These are phyloP conservation scores for Myxozyma vanderwaltii DNA, from an alignment of 805 yeast genomes.

Conservation along the genomic window DNA sequence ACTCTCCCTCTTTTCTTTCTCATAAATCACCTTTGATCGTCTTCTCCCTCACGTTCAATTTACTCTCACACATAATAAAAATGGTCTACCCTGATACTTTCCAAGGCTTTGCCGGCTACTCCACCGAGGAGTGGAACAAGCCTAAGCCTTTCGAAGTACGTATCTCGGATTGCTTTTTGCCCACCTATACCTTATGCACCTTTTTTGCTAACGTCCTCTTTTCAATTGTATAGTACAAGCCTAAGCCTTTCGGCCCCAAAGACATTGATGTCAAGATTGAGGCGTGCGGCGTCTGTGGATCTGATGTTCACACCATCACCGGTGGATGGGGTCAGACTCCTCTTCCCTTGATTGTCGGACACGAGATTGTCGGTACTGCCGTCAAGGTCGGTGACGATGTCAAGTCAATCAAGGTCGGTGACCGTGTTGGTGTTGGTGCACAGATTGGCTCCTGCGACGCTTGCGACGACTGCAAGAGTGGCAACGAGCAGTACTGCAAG, in stretches of 20 bases:
- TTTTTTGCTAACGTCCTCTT: neutral
- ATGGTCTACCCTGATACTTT: conserved; percentile 57
- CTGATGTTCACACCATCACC: conserved; percentile 54
- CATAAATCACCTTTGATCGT: neutral
- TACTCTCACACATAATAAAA: conserved; percentile 30
- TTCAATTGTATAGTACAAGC: conserved; percentile 26
- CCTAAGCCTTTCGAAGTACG: conserved; percentile 31
- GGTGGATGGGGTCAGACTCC: conserved; percentile 54
- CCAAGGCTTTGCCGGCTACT: conserved; percentile 57
- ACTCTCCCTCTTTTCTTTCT: neutral
- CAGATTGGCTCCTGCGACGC: conserved; percentile 60
- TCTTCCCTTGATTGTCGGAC: conserved; percentile 51
- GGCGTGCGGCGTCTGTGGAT: conserved; percentile 59
- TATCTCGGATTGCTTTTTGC: neutral
- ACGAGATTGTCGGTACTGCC: conserved; percentile 46
- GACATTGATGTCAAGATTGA: conserved; percentile 48
- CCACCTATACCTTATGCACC: too few species aligned
- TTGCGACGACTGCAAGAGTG: conserved; percentile 59
- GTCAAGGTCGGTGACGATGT: conserved; percentile 56
- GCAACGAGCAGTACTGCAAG: conserved; percentile 60
- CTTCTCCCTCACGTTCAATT: neutral
- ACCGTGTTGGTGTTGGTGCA: conserved; percentile 81
- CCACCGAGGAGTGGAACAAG: conserved; percentile 31
- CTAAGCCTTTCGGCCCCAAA: conserved; percentile 35
- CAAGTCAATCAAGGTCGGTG: conserved; percentile 59